Evolutionary conservation across 192 early-diverging fungal genomes (phyloP), one percentile per base, ranked within the genome.

Genomic region (Dispira parvispora): DNA sequence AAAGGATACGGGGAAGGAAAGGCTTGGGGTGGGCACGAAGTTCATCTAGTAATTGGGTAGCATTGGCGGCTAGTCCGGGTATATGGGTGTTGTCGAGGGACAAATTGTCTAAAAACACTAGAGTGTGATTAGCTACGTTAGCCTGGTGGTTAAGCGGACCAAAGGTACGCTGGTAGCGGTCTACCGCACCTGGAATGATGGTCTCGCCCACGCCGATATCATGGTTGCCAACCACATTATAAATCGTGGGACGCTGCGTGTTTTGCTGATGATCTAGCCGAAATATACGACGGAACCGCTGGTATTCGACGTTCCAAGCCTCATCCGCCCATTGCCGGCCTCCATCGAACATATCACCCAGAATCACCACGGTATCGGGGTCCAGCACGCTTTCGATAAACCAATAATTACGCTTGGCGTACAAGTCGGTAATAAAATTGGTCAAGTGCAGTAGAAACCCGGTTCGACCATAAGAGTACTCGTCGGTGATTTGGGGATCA

Each of bases 401-500:
- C 18, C 55, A 64, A 68, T 89, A 97, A 62, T 88, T 89, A 8
- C 87, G 80, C 62, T 77, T 75, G 81, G 94, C 86, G 69, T 90
- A 94, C 0, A 89, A 70, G 63, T 92, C 92, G 12, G 86, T 88
- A 69, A 87, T 91, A 57, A 88, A 88, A 66, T 94, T 80, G 9
- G 79, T 78, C 4, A 86, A 26, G 11, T 62, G 65, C 8, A 90
- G 75, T 0, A 84, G 38, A 2, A 83, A 38, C 0, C 88, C 88
- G 11, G 75, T 68, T 45, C 85, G 84, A 4, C 75, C 68, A 65
- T 98, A 98, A 11, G 92, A 95, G 66, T 85, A 87, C 43, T 82
- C 73, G 68, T 95, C 94, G 44, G 90, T 92, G 46, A 98, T 79
- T 66, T 98, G 94, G 45, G 94, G 92, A 70, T 98, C 94, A 0